Evolutionary conservation across 495 filamentous ascomycete genomes (phyloP), one percentile per base, ranked within the genome.

Genomic region (Lindgomyces ingoldianus): DNA sequence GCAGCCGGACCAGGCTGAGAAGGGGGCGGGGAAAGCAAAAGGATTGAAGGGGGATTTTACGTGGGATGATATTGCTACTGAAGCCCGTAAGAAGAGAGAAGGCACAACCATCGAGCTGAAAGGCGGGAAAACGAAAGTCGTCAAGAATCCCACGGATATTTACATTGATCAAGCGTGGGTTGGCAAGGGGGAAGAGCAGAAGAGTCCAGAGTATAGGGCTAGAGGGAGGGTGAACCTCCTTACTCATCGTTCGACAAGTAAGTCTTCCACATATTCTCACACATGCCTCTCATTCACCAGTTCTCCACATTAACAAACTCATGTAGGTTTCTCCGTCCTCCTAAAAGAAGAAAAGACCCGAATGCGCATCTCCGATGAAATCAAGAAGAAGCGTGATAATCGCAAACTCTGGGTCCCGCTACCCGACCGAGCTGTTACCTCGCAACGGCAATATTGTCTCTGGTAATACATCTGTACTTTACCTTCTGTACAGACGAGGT

Each of bases 131-230:
- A 65, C 61, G 19, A 72, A 70, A 57, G 44, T 78, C 45, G 82
- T 96, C 33, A 70, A 69, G 47, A 88, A 96, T 73, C 84, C 85
- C 16, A 87, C 87, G 29, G 79, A 79, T 45, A 88, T 97, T 60
- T 98, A 96, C 75, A 82, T 98, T 62, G 85, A 87, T 57, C 83
- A 98, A 77, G 90, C 93, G 8, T 98, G 93, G 92, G 91, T 96
- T 22, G 89, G 88, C 61, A 87, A 87, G 62, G 90, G 93, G 1
- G 74, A 78, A 25, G 87, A 86, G 1, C 62, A 44, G 21, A 76
- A 76, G 3, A 70, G 78, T 21, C 53, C 59, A 3, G 85, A 88
- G 60, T 86, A 86, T 73, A 84, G 90, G 59, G 90, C 90, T 0
- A 79, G 88, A 62, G 91, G 91, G 12, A 73, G 78, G 49, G 81